Evolutionary conservation across 495 filamentous ascomycete species (phyloP).

Genomic region (Echria macrotheca): DNA sequence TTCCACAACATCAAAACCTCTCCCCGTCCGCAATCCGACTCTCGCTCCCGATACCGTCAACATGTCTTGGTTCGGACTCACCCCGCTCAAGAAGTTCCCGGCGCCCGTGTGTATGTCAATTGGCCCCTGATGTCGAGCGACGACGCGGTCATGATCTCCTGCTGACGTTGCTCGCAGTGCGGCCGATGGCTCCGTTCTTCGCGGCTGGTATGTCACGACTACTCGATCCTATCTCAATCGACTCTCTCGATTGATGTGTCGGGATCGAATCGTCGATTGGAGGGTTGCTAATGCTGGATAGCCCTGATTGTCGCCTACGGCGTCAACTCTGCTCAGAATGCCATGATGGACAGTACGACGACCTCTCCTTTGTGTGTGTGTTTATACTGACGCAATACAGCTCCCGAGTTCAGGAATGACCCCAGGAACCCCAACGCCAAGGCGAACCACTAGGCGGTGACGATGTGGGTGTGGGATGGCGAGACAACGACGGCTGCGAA

Average conservation of each 20-base stretch:
- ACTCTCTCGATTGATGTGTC: neutral
- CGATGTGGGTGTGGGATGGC: conserved; percentile 7
- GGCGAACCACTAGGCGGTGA: conserved; percentile 38
- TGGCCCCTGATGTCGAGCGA: conserved; percentile 13
- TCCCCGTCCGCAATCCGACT: conserved; percentile 18
- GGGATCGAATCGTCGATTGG: too few relatives aligned
- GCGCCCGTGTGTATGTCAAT: conserved; percentile 71
- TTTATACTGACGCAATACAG: conserved; percentile 44
- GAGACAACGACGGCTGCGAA: conserved; percentile 16
- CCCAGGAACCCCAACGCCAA: conserved; percentile 77
- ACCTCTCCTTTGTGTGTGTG: conserved; percentile 7
- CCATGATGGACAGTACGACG: conserved; percentile 66
- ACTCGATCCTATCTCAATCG: neutral
- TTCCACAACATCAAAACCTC: conserved; percentile 22
- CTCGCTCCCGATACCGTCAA: conserved; percentile 37
- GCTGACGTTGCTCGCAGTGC: conserved; percentile 51
- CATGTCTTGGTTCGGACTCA: conserved; percentile 68
- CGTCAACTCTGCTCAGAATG: conserved; percentile 68
- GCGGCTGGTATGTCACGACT: conserved; percentile 68
- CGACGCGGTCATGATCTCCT: conserved; percentile 9
- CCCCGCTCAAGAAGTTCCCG: conserved; percentile 80
- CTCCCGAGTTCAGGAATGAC: conserved; percentile 92
- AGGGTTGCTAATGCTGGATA: conserved; percentile 36
- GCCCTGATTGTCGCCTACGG: conserved; percentile 81
- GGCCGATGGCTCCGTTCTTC: conserved; percentile 88